Evolutionary conservation across 768 basidiomycete genomes (phyloP).

Genomic region (Neoboletus subvelutipes): DNA sequence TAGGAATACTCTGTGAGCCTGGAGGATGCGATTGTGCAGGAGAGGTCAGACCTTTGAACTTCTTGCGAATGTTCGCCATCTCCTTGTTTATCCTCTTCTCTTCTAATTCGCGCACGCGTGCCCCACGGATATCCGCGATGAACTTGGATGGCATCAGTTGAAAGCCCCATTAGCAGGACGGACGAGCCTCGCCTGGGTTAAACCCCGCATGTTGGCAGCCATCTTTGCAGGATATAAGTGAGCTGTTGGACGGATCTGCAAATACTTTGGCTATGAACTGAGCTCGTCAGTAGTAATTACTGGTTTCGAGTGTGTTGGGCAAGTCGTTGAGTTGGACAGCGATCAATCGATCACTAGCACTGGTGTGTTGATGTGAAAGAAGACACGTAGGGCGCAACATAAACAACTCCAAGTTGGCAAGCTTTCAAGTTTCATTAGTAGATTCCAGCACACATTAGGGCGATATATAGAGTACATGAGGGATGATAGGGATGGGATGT

Average conservation of each 20-base stretch:
- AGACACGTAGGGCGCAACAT: not conserved
- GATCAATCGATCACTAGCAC: not conserved
- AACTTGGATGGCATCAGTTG: slow-evolving; percentile 54
- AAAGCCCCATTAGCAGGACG: not conserved
- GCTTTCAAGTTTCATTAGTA: not conserved
- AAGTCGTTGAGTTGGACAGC: not conserved
- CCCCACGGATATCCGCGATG: slow-evolving; percentile 98
- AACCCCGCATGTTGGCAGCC: slow-evolving; percentile 89
- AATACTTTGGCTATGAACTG: not conserved
- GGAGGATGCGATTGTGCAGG: slow-evolving; percentile 6
- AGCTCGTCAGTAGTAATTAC: not conserved
- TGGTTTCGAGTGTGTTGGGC: not conserved
- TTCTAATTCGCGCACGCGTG: slow-evolving; percentile 92
- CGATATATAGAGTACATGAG: slow-evolving; percentile 20
- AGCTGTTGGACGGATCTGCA: not conserved
- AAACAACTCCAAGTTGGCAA: not conserved
- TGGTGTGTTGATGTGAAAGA: slow-evolving; percentile 5
- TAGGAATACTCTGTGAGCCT: slow-evolving; percentile 29
- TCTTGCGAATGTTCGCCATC: slow-evolving; percentile 99
- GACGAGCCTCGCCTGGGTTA: slow-evolving; percentile 72
- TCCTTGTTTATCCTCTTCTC: slow-evolving; percentile 99
- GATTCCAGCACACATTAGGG: slow-evolving; percentile 14
- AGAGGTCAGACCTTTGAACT: slow-evolving; percentile 79
- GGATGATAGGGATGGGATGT: slow-evolving; percentile 6
- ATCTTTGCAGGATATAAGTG: slow-evolving; percentile 39